These are phyloP conservation scores for Aureobasidium leucospermi DNA, from an alignment of 2,329 filamentous ascomycete genomes.

Conservation along the genomic window DNA sequence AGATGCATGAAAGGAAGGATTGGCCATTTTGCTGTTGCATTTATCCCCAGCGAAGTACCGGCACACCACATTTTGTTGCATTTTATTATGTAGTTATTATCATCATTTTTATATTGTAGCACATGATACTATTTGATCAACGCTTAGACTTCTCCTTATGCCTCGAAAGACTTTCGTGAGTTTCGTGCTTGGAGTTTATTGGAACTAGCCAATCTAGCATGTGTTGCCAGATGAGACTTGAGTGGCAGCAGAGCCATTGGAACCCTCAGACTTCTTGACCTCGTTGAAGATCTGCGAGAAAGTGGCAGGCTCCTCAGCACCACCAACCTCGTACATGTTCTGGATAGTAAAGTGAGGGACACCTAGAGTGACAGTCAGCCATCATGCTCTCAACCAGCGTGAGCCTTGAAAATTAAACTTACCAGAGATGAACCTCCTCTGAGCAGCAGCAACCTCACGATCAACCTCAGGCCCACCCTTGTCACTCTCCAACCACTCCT, in stretches of 20 bases:
- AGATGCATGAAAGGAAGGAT: not conserved
- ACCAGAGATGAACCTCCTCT: constrained; percentile 43
- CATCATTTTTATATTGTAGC: not conserved
- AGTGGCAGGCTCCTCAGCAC: constrained; percentile 61
- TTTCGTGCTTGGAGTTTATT: not conserved
- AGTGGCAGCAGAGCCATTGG: not conserved
- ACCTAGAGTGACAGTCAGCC: constrained; percentile 31
- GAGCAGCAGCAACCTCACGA: constrained; percentile 39
- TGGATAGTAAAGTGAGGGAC: constrained; percentile 74
- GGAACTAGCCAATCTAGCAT: not conserved
- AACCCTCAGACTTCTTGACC: constrained; percentile 42
- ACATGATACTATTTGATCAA: not conserved
- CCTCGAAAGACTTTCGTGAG: not conserved
- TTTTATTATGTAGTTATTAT: constrained; percentile 9
- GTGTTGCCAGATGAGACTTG: constrained; percentile 10
- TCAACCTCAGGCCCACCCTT: constrained; percentile 40
- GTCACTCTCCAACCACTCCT: constrained; percentile 36
- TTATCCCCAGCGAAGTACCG: not conserved
- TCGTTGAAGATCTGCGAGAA: constrained; percentile 61
- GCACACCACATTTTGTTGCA: not conserved
- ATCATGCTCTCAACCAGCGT: too few relatives aligned
- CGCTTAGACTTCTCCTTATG: not conserved
- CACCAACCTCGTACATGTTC: constrained; percentile 54
- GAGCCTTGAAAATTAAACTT: not conserved
- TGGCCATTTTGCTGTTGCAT: not conserved